These are phyloP conservation scores for Obba rivulosa DNA, from an alignment of 768 basidiomycete genomes.

Conservation along the genomic window DNA sequence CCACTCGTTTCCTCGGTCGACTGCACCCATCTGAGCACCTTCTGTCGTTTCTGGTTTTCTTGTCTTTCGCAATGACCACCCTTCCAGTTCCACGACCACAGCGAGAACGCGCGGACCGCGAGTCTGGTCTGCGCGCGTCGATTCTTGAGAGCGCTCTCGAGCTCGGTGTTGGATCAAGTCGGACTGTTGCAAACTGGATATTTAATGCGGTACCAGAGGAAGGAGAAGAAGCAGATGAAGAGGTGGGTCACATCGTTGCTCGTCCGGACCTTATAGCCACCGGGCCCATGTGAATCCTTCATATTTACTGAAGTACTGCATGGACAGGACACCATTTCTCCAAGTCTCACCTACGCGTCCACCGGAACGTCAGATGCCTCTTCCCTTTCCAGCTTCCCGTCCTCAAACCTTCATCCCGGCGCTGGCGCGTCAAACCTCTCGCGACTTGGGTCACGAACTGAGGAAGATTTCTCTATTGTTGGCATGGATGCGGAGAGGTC, in stretches of 20 bases:
- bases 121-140: constrained; percentile 63
- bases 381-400: constrained; percentile 22
- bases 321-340: constrained; percentile 21
- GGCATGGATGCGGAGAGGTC: background rate
- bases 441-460: no score
- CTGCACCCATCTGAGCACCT: no score
- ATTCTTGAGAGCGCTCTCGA: constrained; percentile 70
- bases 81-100: background rate
- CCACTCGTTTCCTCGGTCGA: no score
- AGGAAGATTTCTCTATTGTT: constrained; percentile 9
- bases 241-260: constrained; percentile 23
- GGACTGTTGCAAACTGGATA: constrained; percentile 65
- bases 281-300: background rate
- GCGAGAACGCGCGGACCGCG: constrained; percentile 26
- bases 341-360: constrained; percentile 35
- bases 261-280: background rate
- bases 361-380: constrained; percentile 40
- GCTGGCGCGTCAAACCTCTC: constrained; percentile 11
- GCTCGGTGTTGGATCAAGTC: constrained; percentile 56
- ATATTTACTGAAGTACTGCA: background rate
- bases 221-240: constrained; percentile 45
- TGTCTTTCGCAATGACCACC: background rate
- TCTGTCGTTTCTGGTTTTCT: no score
- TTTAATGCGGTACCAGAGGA: constrained; percentile 57
- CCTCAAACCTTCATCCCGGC: constrained; percentile 15